Percentiles rank a stretch among this genome's conserved stretches.
Evolutionary conservation across 164 flowering plant genomes (phyloP).

Genomic region (Vitis amurensis): DNA sequence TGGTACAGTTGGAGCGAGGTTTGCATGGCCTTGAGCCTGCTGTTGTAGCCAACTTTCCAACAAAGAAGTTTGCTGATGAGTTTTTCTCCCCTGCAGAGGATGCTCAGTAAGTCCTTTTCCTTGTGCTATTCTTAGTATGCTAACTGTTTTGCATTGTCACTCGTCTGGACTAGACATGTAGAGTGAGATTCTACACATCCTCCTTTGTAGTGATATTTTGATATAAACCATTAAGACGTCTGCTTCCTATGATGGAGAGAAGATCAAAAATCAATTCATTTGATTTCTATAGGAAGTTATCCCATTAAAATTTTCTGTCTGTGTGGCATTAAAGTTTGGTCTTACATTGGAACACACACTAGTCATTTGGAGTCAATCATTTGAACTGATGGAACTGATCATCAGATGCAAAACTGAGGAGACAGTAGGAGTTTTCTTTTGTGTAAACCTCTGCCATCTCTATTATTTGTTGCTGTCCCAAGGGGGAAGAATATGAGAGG

Average conservation of each 20-base stretch:
- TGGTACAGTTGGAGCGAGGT: conserved; percentile 77
- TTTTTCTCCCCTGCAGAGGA: conserved; percentile 54
- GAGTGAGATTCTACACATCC: neutral
- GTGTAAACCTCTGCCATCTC: neutral
- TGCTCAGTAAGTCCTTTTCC: conserved; percentile 61
- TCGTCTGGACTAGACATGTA: neutral
- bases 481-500: neutral
- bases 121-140: neutral
- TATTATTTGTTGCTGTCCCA: neutral
- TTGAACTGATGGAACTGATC: too few relatives aligned
- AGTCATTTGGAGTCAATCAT: too few relatives aligned
- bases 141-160: neutral
- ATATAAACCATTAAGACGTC: neutral
- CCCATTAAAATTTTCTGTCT: too few relatives aligned
- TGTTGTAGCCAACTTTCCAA: conserved; percentile 72
- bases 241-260: neutral
- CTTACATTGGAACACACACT: too few relatives aligned
- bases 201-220: neutral
- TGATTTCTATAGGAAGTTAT: neutral
- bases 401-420: too few relatives aligned
- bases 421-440: too few relatives aligned
- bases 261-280: neutral
- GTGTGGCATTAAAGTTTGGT: too few relatives aligned
- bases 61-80: conserved; percentile 67
- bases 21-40: conserved; percentile 78